These are phyloP conservation scores for Tremella yokohamensis DNA, from an alignment of 768 basidiomycete species.

Conservation along the genomic window DNA sequence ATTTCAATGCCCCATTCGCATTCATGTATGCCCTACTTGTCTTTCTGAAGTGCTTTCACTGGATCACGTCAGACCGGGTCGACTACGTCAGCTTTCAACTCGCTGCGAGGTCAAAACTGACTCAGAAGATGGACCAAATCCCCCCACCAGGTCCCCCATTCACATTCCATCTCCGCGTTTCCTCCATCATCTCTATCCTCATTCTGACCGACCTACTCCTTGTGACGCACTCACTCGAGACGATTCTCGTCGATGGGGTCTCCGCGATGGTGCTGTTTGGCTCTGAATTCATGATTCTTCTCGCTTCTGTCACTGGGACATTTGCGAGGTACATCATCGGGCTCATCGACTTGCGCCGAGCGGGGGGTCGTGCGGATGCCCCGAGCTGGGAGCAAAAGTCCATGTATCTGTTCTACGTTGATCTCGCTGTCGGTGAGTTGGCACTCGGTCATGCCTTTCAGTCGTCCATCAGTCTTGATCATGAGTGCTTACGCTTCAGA, in stretches of 20 bases:
- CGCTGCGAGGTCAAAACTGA: background rate
- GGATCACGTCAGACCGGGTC: slow-evolving; percentile 90
- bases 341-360: slow-evolving; percentile 73
- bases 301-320: slow-evolving; percentile 32
- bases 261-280: slow-evolving; percentile 87
- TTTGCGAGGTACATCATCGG: slow-evolving; percentile 79
- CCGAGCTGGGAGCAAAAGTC: slow-evolving; percentile 97
- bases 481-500: slow-evolving; percentile 59
- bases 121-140: slow-evolving; percentile 88
- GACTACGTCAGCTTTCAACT: slow-evolving; percentile 69
- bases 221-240: slow-evolving; percentile 56
- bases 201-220: slow-evolving; percentile 71
- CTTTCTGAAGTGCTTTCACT: slow-evolving; percentile 96
- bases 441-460: background rate
- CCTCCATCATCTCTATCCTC: slow-evolving; percentile 67
- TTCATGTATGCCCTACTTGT: slow-evolving; percentile 92
- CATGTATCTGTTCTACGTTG: slow-evolving; percentile 94
- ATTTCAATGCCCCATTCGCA: slow-evolving; percentile 59
- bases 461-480: background rate
- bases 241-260: slow-evolving; percentile 73
- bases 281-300: slow-evolving; percentile 60
- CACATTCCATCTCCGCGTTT: slow-evolving; percentile 82
- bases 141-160: slow-evolving; percentile 78
- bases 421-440: slow-evolving; percentile 74
- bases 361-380: slow-evolving; percentile 52